Evolutionary conservation across 192 early-diverging fungal species (phyloP).

Genomic region (Lobosporangium transversale): DNA sequence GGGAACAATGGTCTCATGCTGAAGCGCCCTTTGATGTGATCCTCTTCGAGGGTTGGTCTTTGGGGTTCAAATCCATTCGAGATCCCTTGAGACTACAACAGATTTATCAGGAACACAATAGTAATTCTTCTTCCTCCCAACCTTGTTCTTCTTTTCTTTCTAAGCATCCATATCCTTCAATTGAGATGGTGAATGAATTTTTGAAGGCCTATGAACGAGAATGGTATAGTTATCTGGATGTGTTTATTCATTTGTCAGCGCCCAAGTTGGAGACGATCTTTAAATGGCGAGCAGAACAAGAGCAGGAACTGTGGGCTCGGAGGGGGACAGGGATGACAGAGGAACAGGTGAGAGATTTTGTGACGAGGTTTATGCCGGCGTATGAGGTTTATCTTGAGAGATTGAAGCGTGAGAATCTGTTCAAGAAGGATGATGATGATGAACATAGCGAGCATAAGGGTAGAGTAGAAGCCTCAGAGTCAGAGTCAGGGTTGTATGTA

Average conservation of each 20-base stretch:
- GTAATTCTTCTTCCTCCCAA: too few species aligned
- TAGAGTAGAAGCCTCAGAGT: too few species aligned
- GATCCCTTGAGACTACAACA: conserved; percentile 12
- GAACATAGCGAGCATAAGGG: too few species aligned
- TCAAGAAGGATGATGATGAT: conserved; percentile 10
- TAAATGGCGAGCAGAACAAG: conserved; percentile 90
- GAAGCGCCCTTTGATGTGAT: conserved; percentile 76
- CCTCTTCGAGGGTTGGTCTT: conserved; percentile 93
- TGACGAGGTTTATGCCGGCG: conserved; percentile 88
- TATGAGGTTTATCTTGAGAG: conserved; percentile 73
- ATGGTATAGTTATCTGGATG: conserved; percentile 77
- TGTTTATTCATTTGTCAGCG: conserved; percentile 77
- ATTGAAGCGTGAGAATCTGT: conserved; percentile 60
- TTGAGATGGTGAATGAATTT: conserved; percentile 57
- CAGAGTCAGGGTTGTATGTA: not conserved
- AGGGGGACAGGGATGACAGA: conserved; percentile 71
- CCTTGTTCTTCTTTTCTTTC: conserved; percentile 24
- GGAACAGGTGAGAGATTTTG: conserved; percentile 84
- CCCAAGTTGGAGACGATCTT: conserved; percentile 73
- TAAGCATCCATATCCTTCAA: conserved; percentile 54
- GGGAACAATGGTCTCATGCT: conserved; percentile 64
- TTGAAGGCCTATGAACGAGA: conserved; percentile 65
- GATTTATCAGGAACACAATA: conserved; percentile 27
- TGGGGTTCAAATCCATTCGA: conserved; percentile 81
- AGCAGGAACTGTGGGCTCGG: conserved; percentile 64